Conservation (phyloP, 2,329 filamentous ascomycete species). For the Madurella mycetomatis region DNA sequence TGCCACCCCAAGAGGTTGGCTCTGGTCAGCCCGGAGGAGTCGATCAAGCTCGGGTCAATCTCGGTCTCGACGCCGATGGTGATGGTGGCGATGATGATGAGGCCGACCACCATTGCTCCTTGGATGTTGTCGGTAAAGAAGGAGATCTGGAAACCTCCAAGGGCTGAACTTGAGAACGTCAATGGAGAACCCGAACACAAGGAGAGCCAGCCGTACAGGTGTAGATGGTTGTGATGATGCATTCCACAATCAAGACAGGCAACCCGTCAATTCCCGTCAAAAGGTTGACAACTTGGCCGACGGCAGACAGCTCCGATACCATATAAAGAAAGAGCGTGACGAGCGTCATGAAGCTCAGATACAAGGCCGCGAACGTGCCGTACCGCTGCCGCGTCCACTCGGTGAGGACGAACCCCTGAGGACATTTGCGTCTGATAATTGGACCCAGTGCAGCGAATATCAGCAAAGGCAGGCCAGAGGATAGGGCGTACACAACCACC, state of each 20-base stretch:
- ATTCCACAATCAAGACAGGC: slow-evolving; percentile 73
- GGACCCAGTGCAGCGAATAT: slow-evolving; percentile 71
- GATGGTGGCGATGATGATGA: slow-evolving; percentile 72
- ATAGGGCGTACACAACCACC: slow-evolving; percentile 68
- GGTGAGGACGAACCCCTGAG: slow-evolving; percentile 78
- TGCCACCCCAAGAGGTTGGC: slow-evolving; percentile 74
- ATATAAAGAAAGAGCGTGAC: slow-evolving; percentile 84
- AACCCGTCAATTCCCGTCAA: slow-evolving; percentile 71
- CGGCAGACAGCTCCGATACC: slow-evolving; percentile 75
- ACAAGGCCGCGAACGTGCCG: slow-evolving; percentile 63
- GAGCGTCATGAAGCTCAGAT: slow-evolving; percentile 71
- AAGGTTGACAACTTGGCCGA: slow-evolving; percentile 72
- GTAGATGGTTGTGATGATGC: slow-evolving; percentile 74
- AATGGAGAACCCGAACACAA: not conserved
- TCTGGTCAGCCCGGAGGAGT: slow-evolving; percentile 64
- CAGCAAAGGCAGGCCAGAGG: slow-evolving; percentile 67
- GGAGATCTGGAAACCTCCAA: slow-evolving; percentile 79
- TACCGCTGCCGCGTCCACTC: slow-evolving; percentile 81
- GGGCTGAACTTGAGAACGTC: slow-evolving; percentile 42
- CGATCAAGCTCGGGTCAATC: slow-evolving; percentile 65
- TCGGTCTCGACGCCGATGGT: slow-evolving; percentile 72
- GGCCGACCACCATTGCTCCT: slow-evolving; percentile 68
- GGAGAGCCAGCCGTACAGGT: slow-evolving; percentile 54
- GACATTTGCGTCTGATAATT: slow-evolving; percentile 73
- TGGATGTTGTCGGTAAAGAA: slow-evolving; percentile 82